Evolutionary conservation across 345 rosid species (phyloP), one percentile per base, ranked within the genome.

Genomic region (Euphorbia pulcherrima): DNA sequence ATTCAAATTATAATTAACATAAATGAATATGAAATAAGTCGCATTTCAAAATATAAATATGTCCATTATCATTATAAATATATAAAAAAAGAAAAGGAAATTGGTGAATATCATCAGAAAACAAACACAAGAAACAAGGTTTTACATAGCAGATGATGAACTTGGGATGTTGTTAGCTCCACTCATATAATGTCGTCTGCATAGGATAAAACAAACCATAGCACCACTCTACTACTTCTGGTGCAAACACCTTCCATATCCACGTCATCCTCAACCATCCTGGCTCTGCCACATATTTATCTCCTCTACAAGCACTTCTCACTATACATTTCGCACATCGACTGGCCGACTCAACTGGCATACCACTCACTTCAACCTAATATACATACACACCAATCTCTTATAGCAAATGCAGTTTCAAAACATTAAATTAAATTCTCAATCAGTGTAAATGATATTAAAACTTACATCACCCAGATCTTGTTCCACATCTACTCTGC

Each of bases 281-380:
- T 1, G 90, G 88, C 56, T 33, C 71, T 13, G 80, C 79, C 74
- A 80, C 39, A 75, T 73, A 67, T 65, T 54, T 73, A 17, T 86
- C 86, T 18, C 85, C 85, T 8, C 81, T 71, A 64, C 85, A 73
- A 0, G 74, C 85, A 6, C 84, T 63, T 20, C 80, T 70, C 44
- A 86, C 81, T 17, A 84, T 74, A 9, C 78, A 46, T 52, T 55
- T 47, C 3, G 69, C 55, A 28, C 27, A 39, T 5, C 40, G 37
- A 3, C 23, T 16, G 8, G 9, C 8, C 3, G 87, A 79, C 13
- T 61, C 75, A 0, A 82, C 78, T 1, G 82, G 85, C 0, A 65
- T 28, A 4, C 29, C 12, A 14, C 83, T 77, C 35, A 81, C 58
- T 79, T 65, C 23, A 29, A 58, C 20, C 62, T 58, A 30, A n/a